Conservation (phyloP, 345 rosid species). For the Rhodomyrtus tomentosa region DNA sequence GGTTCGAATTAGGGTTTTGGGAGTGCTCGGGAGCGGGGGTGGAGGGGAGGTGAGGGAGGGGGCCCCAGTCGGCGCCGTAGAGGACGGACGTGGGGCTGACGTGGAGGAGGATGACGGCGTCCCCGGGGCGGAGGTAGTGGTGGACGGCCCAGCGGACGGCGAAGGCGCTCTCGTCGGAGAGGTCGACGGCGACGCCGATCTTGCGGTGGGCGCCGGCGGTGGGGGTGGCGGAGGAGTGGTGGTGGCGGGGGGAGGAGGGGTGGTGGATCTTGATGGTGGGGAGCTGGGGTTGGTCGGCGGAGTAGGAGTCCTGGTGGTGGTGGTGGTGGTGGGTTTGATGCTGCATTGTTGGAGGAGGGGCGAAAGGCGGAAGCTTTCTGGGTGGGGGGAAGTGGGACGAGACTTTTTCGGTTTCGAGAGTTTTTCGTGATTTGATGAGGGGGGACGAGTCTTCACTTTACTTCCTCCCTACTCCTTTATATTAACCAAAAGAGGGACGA, state of each 20-base stretch:
- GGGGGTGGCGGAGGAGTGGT: constrained; percentile 42
- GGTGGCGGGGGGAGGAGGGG: constrained; percentile 27
- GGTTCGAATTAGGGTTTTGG: constrained; percentile 18
- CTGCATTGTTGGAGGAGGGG: background rate
- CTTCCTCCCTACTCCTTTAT: background rate
- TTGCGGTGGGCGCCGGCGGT: constrained; percentile 81
- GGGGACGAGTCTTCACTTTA: background rate
- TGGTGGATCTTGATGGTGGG: constrained; percentile 74
- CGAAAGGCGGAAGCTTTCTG: background rate
- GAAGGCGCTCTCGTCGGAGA: constrained; percentile 69
- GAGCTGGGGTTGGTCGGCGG: constrained; percentile 45
- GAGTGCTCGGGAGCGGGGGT: background rate
- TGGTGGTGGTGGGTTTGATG: background rate
- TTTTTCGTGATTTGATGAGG: background rate
- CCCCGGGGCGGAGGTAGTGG: constrained; percentile 88
- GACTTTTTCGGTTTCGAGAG: background rate
- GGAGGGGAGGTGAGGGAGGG: constrained; percentile 40
- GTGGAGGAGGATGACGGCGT: constrained; percentile 86
- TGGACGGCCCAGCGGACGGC: constrained; percentile 89
- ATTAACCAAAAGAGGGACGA: background rate
- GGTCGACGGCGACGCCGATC: constrained; percentile 91
- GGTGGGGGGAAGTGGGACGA: background rate
- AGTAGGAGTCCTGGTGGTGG: constrained; percentile 18
- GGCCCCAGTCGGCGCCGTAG: constrained; percentile 99
- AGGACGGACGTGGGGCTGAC: constrained; percentile 96